Evolutionary conservation across 2,329 filamentous ascomycete species (phyloP), one percentile per base, ranked within the genome.

Genomic region (Fusarium lyarnte): DNA sequence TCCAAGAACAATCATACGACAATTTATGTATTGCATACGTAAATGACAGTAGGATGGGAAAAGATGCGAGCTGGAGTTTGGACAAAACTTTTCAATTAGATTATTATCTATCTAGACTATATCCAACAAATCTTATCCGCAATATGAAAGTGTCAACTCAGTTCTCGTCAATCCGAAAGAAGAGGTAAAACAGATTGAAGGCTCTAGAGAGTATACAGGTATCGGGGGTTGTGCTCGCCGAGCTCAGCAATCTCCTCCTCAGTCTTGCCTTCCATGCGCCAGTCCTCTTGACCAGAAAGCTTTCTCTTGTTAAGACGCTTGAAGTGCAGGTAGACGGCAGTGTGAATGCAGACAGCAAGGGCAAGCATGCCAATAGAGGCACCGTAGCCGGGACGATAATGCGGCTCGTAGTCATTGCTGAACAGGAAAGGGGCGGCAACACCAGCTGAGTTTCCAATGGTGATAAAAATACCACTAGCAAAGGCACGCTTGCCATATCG

Each of bases 401-500:
- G 78, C 0, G 87, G 87, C 0, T 80, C 80, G 67, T 87, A 80
- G 1, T 74, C 72, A 1, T 80, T 78, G 6, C 82, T 81, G 65
- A 88, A 89, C 0, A 88, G 78, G 77, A 91, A 92, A 4, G 88
- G 88, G 2, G 88, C 85, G 81, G 91, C 89, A 38, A 92, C 89
- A 10, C 90, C 90, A 21, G 87, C 86, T 45, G 86, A 84, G 74
- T 92, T 92, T 23, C 89, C 90, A 55, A 91, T 85, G 5, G 85
- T 89, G 16, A 91, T 81, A 74, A 91, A 89, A 60, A 92, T 74
- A 1, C 89, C 90, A 2, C 86, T 89, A 0, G 88, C 89, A 11
- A 88, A 87, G 0, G 90, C 89, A 31, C 90, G 83, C 79, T 92
- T 92, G 12, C 89, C 90, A 69, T 91, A 92, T 10, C 90, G 84